Percentiles rank a stretch among this genome's conserved stretches.
These are phyloP conservation scores for Plenodomus tracheiphilus DNA, from an alignment of 2,329 filamentous ascomycete genomes.

Conservation along the genomic window DNA sequence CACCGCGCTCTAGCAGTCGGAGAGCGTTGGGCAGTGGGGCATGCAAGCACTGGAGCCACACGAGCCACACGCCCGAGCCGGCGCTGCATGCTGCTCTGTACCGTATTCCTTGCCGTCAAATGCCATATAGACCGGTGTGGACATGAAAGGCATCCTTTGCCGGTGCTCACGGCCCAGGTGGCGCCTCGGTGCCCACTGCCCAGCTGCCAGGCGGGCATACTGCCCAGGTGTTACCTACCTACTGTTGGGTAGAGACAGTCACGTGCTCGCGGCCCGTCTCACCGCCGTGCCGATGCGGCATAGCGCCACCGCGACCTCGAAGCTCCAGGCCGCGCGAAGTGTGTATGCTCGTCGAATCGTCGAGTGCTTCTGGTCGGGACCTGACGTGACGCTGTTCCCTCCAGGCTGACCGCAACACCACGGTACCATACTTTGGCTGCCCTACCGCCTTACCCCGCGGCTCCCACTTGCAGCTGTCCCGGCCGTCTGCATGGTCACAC, in stretches of 20 bases:
- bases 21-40: neutral
- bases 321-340: conserved; percentile 1
- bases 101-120: too few species aligned
- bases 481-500: neutral
- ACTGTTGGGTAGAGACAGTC: too few species aligned
- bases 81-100: neutral
- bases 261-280: conserved; percentile 7
- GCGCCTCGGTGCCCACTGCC: too few species aligned
- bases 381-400: conserved; percentile 1
- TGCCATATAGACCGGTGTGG: too few species aligned
- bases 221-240: too few species aligned
- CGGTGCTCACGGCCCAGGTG: too few species aligned
- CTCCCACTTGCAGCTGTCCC: too few species aligned
- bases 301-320: conserved; percentile 8
- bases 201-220: too few species aligned
- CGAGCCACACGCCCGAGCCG: neutral
- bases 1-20: neutral
- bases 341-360: neutral
- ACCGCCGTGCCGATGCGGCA: conserved; percentile 18
- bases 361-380: neutral
- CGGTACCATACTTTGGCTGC: neutral
- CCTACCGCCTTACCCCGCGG: neutral
- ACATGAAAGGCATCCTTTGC: too few species aligned
- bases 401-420: neutral
- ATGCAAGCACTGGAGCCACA: neutral